Conservation (phyloP, 139 green algal species). For the Chlorella vulgaris region DNA sequence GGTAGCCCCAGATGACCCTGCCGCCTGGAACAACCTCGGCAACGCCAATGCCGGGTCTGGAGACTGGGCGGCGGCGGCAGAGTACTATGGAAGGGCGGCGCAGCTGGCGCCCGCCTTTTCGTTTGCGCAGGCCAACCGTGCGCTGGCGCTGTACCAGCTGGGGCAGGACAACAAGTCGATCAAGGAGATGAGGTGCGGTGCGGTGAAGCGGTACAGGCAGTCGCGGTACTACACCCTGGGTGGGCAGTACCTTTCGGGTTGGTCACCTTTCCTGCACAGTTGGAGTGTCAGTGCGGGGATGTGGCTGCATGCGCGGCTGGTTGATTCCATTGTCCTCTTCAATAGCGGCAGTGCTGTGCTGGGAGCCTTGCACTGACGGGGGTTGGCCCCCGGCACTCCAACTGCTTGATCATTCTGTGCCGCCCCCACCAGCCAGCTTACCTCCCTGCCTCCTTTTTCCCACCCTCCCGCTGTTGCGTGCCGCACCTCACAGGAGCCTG, state of each 20-base stretch:
- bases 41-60: constrained; percentile 55
- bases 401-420: no score
- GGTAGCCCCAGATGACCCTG: constrained; percentile 70
- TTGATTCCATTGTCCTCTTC: no score
- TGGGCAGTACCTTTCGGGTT: not conserved
- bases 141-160: constrained; percentile 76
- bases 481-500: constrained; percentile 65
- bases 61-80: constrained; percentile 26
- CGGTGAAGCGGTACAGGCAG: not conserved
- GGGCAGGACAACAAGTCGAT: constrained; percentile 61
- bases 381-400: no score
- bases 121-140: constrained; percentile 83
- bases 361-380: no score
- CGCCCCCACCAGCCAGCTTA: not conserved
- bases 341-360: no score
- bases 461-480: not conserved
- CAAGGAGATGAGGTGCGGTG: constrained; percentile 69
- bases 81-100: constrained; percentile 69
- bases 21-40: constrained; percentile 89
- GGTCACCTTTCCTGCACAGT: no score
- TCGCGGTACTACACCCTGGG: not conserved
- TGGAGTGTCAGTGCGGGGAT: no score
- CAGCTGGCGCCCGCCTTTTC: constrained; percentile 76
- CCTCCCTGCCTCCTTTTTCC: no score
- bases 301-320: no score